Base-by-base conservation (phyloP, 805 yeast species). In the Zygosaccharomyces bailii region DNA sequence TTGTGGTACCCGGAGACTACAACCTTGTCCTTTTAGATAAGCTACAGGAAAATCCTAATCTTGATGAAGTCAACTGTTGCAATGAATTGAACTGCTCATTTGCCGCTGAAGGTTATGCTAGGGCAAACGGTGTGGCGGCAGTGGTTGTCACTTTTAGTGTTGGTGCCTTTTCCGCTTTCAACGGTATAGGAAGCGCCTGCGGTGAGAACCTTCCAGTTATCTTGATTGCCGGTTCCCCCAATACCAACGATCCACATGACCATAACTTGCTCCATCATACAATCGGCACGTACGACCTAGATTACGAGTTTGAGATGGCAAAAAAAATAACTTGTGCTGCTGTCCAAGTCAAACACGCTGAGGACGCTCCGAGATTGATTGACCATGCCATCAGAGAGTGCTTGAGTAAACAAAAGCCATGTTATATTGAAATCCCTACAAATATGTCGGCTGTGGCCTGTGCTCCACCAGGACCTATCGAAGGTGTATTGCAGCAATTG, bases 1-100 rank as follows among this genome's bases (percentile, higher is more conserved):
- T 27, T 18, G 42, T 38, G 34, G 42, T 38, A 17, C 24, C 34
- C 34, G 42, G 42, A 11, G 42, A 38, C 23, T 38, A 38, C 21
- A 27, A 38, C 17, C 14, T 27, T 18, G 42, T 34, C 2, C 33
- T 38, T 16, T 27, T 38, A 13, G 42, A 38, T 23, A 38, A 38
- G 11, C 14, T 38, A 16, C 34, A 38, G 23, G 42, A 24, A 16
- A 32, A 38, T 16, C 34, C 42, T 5, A 38, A 38, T 32, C 42
- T 38, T 1, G 42, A 38, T n/a, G 42, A 35, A 18, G 39, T 35
- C 11, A 35, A 20, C 14, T 35, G 39, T 29, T 20, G 29, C 14
- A 35, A 35, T n/a, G 30, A 35, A 35, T 35, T 20, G 17, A 20
- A 20, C 14, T 35, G 30, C 30, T 35, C 30, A 10, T 35, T 35